A percentile compares a stretch with the other conserved stretches of the same genome.
Conservation (phyloP, 2,329 filamentous ascomycete genomes). For the Claviceps sp. region DNA sequence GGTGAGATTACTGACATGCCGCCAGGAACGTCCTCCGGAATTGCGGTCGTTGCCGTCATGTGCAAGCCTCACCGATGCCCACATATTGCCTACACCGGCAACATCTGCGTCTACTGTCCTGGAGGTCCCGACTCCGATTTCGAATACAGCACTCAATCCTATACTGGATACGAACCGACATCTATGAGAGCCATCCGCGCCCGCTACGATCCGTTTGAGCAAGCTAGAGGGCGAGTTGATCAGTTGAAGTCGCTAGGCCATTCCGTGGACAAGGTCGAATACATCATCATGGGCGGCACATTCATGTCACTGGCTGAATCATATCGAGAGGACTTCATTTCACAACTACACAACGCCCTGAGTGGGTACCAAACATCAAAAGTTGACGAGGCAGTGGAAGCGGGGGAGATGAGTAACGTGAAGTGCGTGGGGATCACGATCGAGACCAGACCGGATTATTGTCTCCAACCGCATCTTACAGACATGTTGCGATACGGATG, state of each 20-base stretch:
- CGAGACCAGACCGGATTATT: slow-evolving; percentile 94
- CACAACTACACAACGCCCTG: slow-evolving; percentile 89
- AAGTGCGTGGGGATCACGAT: slow-evolving; percentile 99
- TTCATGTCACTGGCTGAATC: slow-evolving; percentile 92
- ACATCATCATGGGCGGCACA: slow-evolving; percentile 98
- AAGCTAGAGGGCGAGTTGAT: slow-evolving; percentile 87
- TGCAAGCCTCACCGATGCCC: slow-evolving; percentile 97
- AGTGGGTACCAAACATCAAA: slow-evolving; percentile 90
- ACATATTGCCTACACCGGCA: slow-evolving; percentile 95
- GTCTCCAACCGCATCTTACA: slow-evolving; percentile 83
- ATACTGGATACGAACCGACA: slow-evolving; percentile 95
- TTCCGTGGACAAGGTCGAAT: slow-evolving; percentile 97
- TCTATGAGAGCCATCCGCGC: slow-evolving; percentile 97
- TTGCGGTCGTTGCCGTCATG: slow-evolving; percentile 98
- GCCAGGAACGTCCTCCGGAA: slow-evolving; percentile 83
- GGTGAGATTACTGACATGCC: slow-evolving; percentile 3
- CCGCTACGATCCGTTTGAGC: slow-evolving; percentile 94
- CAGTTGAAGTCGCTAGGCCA: slow-evolving; percentile 93
- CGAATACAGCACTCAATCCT: slow-evolving; percentile 97
- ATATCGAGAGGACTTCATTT: slow-evolving; percentile 88
- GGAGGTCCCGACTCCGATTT: slow-evolving; percentile 97
- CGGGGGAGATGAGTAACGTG: slow-evolving; percentile 89
- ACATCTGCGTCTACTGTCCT: slow-evolving; percentile 97
- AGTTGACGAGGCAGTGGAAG: slow-evolving; percentile 88
- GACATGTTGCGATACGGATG: slow-evolving; percentile 98